Conservation (phyloP, 139 green algal species). For the Chlamydomonas urium region DNA sequence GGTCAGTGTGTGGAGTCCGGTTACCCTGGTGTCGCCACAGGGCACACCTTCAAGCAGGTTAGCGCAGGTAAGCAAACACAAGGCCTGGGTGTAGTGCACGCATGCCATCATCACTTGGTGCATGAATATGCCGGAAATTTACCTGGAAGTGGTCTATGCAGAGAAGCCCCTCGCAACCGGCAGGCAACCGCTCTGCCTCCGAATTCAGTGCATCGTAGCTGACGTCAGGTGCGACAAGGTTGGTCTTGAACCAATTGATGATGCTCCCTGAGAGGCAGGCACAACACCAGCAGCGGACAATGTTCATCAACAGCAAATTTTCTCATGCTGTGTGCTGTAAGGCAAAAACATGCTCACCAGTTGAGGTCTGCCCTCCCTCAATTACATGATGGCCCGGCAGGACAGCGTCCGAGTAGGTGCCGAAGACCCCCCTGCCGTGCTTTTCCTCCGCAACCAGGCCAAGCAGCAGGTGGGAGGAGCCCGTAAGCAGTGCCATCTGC, state of each 20-base stretch:
- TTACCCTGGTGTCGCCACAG: constrained; percentile 64
- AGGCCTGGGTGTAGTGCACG: not conserved
- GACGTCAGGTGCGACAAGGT: constrained; percentile 21
- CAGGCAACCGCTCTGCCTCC: constrained; percentile 54
- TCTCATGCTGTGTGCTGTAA: no score
- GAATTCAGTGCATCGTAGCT: constrained; percentile 55
- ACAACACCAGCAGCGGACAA: not conserved
- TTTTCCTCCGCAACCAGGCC: constrained; percentile 49
- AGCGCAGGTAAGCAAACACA: no score
- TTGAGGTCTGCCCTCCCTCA: constrained; percentile 79
- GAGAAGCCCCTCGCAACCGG: constrained; percentile 69
- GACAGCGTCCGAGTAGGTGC: constrained; percentile 62
- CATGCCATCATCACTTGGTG: no score
- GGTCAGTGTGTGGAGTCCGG: constrained; percentile 75
- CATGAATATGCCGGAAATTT: no score
- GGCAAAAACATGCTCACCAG: constrained; percentile 32
- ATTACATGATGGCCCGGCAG: constrained; percentile 65
- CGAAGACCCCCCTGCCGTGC: constrained; percentile 66
- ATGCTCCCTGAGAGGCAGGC: constrained; percentile 25
- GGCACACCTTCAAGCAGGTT: no score
- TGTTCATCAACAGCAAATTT: no score
- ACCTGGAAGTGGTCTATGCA: constrained; percentile 79
- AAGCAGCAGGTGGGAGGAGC: constrained; percentile 76
- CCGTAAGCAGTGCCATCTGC: constrained; percentile 77
- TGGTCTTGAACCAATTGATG: constrained; percentile 30